Conservation (phyloP, 345 rosid genomes). For the Dimocarpus longan region DNA sequence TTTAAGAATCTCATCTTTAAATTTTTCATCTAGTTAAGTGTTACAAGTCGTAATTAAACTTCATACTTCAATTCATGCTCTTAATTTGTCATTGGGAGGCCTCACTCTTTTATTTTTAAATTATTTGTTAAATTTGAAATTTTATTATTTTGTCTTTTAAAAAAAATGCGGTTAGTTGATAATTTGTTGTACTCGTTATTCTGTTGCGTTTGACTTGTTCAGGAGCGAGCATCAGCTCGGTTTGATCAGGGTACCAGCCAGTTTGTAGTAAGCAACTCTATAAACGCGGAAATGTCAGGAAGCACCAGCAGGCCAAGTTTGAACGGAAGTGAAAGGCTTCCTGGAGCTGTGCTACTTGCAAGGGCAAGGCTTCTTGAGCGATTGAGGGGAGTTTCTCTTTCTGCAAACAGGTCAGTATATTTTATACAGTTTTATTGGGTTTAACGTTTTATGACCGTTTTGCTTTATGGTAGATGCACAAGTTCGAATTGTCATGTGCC, state of each 20-base stretch:
- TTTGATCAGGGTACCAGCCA: conserved; percentile 47
- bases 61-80: too few species aligned
- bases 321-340: conserved; percentile 71
- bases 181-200: background rate
- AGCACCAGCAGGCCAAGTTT: conserved; percentile 39
- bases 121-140: too few species aligned
- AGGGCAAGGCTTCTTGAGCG: conserved; percentile 93
- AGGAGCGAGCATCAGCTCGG: conserved; percentile 56
- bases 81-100: too few species aligned
- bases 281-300: conserved; percentile 39
- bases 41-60: too few species aligned
- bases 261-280: conserved; percentile 38
- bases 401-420: conserved; percentile 58
- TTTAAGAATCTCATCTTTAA: background rate
- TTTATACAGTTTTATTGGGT: background rate
- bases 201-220: conserved; percentile 18
- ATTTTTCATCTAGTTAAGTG: too few species aligned
- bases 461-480: background rate
- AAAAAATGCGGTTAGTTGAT: too few species aligned
- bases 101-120: too few species aligned
- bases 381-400: conserved; percentile 70
- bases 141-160: too few species aligned
- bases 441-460: background rate
- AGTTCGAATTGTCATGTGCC: background rate
- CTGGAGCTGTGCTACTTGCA: conserved; percentile 90